phyloP scores from a whole-genome alignment of 108 stramenopile genomes.

The Skeletonema menzelii region DNA sequence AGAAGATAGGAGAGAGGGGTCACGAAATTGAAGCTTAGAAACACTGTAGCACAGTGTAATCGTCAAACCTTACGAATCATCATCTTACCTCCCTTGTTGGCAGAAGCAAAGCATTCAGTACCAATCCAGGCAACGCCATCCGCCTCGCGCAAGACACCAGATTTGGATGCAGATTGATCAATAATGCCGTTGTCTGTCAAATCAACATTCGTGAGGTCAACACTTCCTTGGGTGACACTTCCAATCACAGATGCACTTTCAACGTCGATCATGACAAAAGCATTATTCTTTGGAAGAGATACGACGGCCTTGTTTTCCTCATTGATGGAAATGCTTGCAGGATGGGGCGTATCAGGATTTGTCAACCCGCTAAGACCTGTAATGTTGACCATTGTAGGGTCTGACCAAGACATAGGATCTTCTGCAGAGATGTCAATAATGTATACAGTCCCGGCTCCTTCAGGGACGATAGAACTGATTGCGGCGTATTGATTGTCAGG shows the following conservation, averaged over 20 bases:
- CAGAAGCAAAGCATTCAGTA: conserved; percentile 63
- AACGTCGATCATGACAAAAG: conserved; percentile 56
- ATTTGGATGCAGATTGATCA: conserved; percentile 29
- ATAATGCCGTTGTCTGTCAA: conserved; percentile 54
- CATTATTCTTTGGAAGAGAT: conserved; percentile 82
- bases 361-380: conserved; percentile 48
- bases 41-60: too few relatives aligned
- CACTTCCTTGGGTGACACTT: conserved; percentile 57
- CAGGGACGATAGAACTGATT: conserved; percentile 12
- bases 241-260: conserved; percentile 28
- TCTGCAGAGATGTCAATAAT: conserved; percentile 34
- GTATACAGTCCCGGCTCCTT: conserved; percentile 56
- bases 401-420: conserved; percentile 44
- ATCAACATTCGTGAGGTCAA: conserved; percentile 51
- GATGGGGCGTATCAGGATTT: conserved; percentile 67
- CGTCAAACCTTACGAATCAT: background rate
- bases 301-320: conserved; percentile 55
- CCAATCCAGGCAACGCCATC: conserved; percentile 69
- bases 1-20: background rate
- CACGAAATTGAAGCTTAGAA: too few relatives aligned
- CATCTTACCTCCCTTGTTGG: conserved; percentile 69
- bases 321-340: conserved; percentile 71
- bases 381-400: conserved; percentile 27
- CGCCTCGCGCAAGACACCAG: conserved; percentile 51
- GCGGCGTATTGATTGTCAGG: background rate